These are phyloP conservation scores for Chlorella variabilis DNA, from an alignment of 163 green algal species.

Conservation along the genomic window DNA sequence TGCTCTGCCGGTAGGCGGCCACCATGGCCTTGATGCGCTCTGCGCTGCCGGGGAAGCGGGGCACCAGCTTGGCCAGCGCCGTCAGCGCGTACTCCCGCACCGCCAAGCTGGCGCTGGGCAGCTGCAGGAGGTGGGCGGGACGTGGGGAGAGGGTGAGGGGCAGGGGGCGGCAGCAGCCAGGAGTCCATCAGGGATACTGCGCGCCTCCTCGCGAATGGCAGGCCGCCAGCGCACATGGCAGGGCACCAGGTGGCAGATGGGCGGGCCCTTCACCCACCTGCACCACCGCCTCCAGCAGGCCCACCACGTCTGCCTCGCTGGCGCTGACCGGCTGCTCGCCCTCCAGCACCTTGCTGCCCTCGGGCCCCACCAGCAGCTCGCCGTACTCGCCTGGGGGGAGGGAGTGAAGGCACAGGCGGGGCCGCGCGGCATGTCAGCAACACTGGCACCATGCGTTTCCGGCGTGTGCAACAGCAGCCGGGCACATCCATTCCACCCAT, in stretches of 20 bases:
- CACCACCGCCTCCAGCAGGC: slow-evolving; percentile 74
- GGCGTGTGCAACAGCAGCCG: too few species aligned
- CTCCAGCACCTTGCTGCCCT: slow-evolving; percentile 60
- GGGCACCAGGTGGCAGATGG: too few species aligned
- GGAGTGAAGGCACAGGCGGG: too few species aligned
- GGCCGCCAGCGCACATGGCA: too few species aligned
- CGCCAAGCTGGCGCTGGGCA: not conserved
- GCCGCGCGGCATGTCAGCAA: too few species aligned
- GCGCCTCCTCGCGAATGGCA: too few species aligned
- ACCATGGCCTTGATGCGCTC: slow-evolving; percentile 60
- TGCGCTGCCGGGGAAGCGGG: slow-evolving; percentile 20
- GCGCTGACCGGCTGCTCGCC: slow-evolving; percentile 67
- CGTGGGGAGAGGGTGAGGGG: not conserved
- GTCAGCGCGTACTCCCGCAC: slow-evolving; percentile 76
- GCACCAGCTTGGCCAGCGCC: slow-evolving; percentile 88
- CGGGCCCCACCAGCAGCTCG: slow-evolving; percentile 78
- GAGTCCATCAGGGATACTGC: too few species aligned
- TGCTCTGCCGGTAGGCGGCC: slow-evolving; percentile 55
- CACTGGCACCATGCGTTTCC: too few species aligned
- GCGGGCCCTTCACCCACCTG: slow-evolving; percentile 6
- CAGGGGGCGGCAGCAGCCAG: slow-evolving; percentile 21
- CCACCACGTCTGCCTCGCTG: slow-evolving; percentile 70
- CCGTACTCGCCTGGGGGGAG: slow-evolving; percentile 87
- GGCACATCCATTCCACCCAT: too few species aligned
- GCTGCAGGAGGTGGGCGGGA: not conserved